These are phyloP conservation scores for Syzygium jambos DNA, from an alignment of 345 rosid species.

Conservation along the genomic window DNA sequence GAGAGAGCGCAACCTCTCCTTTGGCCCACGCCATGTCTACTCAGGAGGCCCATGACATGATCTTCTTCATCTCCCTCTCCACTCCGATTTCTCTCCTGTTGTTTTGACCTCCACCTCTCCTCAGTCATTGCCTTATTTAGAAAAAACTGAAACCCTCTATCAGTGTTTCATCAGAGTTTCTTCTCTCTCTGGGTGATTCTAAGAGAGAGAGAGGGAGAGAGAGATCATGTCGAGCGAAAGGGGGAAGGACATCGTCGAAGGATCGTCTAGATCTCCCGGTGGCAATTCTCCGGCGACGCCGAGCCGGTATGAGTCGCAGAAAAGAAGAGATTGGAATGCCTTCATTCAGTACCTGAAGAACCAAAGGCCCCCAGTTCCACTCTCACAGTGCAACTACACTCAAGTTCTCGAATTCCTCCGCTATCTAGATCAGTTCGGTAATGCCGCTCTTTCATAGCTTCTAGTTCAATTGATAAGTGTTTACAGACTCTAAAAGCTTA, in stretches of 20 bases:
- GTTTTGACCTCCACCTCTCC: constrained; percentile 10
- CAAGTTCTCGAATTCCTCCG: constrained; percentile 66
- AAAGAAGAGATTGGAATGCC: constrained; percentile 77
- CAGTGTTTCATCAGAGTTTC: background rate
- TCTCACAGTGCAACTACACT: constrained; percentile 53
- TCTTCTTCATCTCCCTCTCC: constrained; percentile 20
- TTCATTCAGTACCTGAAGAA: constrained; percentile 64
- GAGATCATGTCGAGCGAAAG: constrained; percentile 28
- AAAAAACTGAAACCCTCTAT: background rate
- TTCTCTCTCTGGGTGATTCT: background rate
- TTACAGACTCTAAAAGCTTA: background rate
- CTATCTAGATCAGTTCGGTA: constrained; percentile 56
- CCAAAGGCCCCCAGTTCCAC: constrained; percentile 57
- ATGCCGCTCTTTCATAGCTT: background rate
- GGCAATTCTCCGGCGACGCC: constrained; percentile 25
- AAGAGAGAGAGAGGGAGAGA: background rate
- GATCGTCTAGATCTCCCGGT: constrained; percentile 8
- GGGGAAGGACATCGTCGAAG: constrained; percentile 32
- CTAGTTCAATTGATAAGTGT: background rate
- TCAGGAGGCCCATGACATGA: constrained; percentile 25
- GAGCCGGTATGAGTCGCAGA: constrained; percentile 74
- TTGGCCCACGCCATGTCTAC: constrained; percentile 39
- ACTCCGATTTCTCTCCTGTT: constrained; percentile 8
- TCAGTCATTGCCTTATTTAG: constrained; percentile 13
- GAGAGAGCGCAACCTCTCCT: background rate